A percentile compares a stretch with the other conserved stretches of the same genome.
These are phyloP conservation scores for Colletotrichum agaves DNA, from an alignment of 2,329 filamentous ascomycete species.

Conservation along the genomic window DNA sequence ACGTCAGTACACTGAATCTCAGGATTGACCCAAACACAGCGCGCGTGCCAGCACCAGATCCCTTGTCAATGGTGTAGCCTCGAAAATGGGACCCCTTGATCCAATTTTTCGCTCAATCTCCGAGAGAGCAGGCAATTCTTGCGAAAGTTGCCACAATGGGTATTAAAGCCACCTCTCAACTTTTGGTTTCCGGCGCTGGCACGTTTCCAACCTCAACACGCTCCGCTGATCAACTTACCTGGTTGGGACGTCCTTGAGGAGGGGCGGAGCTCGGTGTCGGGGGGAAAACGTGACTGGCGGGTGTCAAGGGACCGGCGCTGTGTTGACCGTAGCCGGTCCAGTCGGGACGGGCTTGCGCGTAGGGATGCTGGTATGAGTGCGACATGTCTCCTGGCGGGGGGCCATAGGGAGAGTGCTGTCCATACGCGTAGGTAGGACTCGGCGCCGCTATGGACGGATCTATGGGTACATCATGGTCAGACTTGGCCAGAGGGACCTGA, in stretches of 20 bases:
- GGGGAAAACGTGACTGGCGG: conserved; percentile 64
- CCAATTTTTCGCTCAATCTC: neutral
- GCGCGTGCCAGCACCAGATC: conserved; percentile 4
- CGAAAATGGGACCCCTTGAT: neutral
- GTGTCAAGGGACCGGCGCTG: conserved; percentile 59
- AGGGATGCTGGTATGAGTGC: conserved; percentile 77
- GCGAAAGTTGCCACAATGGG: neutral
- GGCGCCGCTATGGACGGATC: conserved; percentile 96
- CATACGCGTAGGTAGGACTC: conserved; percentile 89
- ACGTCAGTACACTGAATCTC: conserved; percentile 35
- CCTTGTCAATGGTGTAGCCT: too few species aligned
- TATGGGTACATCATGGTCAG: conserved; percentile 98
- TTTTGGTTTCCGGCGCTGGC: neutral
- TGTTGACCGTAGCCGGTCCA: conserved; percentile 75
- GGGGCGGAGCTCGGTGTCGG: conserved; percentile 66
- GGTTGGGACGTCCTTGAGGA: conserved; percentile 65
- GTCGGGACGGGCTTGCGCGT: conserved; percentile 77
- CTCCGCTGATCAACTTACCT: conserved; percentile 60
- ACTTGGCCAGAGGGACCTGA: conserved; percentile 82
- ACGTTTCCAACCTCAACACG: neutral
- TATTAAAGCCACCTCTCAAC: neutral
- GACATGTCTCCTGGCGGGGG: conserved; percentile 87
- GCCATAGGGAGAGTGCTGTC: conserved; percentile 87
- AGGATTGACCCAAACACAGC: neutral
- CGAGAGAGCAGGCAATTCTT: neutral